Evolutionary conservation across 495 filamentous ascomycete species (phyloP).

Genomic region (Penicillium crystallinum): DNA sequence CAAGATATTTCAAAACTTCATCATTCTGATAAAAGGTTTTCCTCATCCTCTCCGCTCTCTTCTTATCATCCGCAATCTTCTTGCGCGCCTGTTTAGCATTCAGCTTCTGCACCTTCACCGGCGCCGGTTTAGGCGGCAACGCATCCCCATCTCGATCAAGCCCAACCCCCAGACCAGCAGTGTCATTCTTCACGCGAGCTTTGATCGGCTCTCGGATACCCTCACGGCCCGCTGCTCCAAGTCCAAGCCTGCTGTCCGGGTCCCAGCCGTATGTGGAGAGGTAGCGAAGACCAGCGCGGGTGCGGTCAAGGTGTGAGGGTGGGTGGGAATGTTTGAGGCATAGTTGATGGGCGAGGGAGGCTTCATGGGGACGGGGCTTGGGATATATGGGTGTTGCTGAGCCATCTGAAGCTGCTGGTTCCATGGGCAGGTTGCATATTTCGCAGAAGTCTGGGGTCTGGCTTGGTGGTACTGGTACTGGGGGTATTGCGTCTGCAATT

Average conservation of each 20-base stretch:
- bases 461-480: background rate
- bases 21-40: slow-evolving; percentile 64
- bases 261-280: slow-evolving; percentile 83
- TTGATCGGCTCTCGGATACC: slow-evolving; percentile 76
- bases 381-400: background rate
- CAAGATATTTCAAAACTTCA: slow-evolving; percentile 69
- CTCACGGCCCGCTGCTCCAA: slow-evolving; percentile 62
- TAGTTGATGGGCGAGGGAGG: slow-evolving; percentile 75
- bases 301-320: slow-evolving; percentile 78
- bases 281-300: slow-evolving; percentile 66
- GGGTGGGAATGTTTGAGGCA: slow-evolving; percentile 76
- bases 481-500: slow-evolving; percentile 5
- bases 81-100: slow-evolving; percentile 67
- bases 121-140: slow-evolving; percentile 13
- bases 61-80: slow-evolving; percentile 54
- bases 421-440: slow-evolving; percentile 55
- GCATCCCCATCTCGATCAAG: slow-evolving; percentile 23
- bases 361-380: slow-evolving; percentile 50
- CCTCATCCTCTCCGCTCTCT: slow-evolving; percentile 55
- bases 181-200: slow-evolving; percentile 65
- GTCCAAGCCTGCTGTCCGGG: slow-evolving; percentile 67
- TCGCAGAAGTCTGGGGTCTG: slow-evolving; percentile 37
- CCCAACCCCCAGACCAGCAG: slow-evolving; percentile 60
- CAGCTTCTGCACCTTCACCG: slow-evolving; percentile 52
- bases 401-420: background rate